These are phyloP conservation scores for Pelargonium cotyledonis DNA, from an alignment of 441 rosid genomes.

Conservation along the genomic window DNA sequence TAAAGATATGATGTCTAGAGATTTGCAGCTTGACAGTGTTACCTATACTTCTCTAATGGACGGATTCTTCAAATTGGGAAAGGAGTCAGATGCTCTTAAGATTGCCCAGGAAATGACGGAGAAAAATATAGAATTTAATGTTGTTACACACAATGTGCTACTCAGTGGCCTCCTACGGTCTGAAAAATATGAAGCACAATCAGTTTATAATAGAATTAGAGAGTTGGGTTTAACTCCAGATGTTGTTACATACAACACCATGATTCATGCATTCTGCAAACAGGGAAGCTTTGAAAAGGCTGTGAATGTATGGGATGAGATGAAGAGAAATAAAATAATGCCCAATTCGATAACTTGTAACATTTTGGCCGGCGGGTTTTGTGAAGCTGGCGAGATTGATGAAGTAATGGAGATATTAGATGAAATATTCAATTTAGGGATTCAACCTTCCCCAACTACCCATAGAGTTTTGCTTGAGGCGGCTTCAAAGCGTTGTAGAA, in stretches of 20 bases:
- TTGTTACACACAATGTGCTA: slow-evolving; percentile 70
- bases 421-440: slow-evolving; percentile 43
- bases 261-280: slow-evolving; percentile 62
- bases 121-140: slow-evolving; percentile 60
- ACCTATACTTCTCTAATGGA: slow-evolving; percentile 95
- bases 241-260: slow-evolving; percentile 54
- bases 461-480: slow-evolving; percentile 51
- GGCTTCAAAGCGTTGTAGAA: slow-evolving; percentile 42
- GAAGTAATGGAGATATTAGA: slow-evolving; percentile 49
- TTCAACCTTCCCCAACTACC: slow-evolving; percentile 43
- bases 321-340: slow-evolving; percentile 46
- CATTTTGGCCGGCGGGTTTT: slow-evolving; percentile 47
- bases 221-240: slow-evolving; percentile 73
- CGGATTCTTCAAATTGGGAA: slow-evolving; percentile 71
- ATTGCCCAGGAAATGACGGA: slow-evolving; percentile 67
- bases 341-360: slow-evolving; percentile 68
- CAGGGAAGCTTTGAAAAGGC: slow-evolving; percentile 51
- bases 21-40: slow-evolving; percentile 57
- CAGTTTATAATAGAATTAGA: slow-evolving; percentile 53
- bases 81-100: slow-evolving; percentile 55
- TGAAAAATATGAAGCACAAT: slow-evolving; percentile 48
- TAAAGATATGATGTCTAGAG: slow-evolving; percentile 45
- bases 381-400: slow-evolving; percentile 44
- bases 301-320: slow-evolving; percentile 58
- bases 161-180: slow-evolving; percentile 61